These are phyloP conservation scores for Stephanodiscus triporus DNA, from an alignment of 108 stramenopile species.

Conservation along the genomic window DNA sequence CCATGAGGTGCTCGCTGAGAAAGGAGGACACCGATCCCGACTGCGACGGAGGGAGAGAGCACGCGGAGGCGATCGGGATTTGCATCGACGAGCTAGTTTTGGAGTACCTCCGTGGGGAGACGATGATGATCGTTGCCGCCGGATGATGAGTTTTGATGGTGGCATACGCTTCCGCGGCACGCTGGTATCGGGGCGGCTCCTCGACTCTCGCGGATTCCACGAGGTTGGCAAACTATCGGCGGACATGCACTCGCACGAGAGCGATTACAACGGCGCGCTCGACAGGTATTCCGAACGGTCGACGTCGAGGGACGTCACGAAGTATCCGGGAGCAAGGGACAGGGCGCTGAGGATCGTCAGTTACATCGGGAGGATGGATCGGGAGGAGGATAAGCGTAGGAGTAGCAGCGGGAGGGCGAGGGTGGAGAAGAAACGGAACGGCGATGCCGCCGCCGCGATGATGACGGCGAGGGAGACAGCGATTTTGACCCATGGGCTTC, in stretches of 20 bases:
- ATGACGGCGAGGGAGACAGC: slow-evolving; percentile 26
- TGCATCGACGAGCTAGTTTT: slow-evolving; percentile 76
- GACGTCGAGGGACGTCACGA: slow-evolving; percentile 38
- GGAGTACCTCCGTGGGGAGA: slow-evolving; percentile 25
- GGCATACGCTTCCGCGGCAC: slow-evolving; percentile 84
- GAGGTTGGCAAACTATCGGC: slow-evolving; percentile 56
- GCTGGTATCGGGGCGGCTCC: slow-evolving; percentile 58
- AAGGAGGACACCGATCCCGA: slow-evolving; percentile 73
- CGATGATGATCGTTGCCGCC: not conserved
- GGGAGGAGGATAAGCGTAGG: slow-evolving; percentile 42
- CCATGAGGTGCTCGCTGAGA: slow-evolving; percentile 72
- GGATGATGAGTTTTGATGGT: slow-evolving; percentile 59
- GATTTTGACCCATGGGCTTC: slow-evolving; percentile 82
- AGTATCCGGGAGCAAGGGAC: slow-evolving; percentile 65
- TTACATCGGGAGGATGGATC: slow-evolving; percentile 64
- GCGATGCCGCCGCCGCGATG: slow-evolving; percentile 1
- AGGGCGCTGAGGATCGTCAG: slow-evolving; percentile 76
- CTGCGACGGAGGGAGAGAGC: slow-evolving; percentile 86
- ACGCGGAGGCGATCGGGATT: slow-evolving; percentile 73
- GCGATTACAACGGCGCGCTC: slow-evolving; percentile 60
- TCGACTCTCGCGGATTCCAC: slow-evolving; percentile 76
- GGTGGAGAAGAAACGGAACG: slow-evolving; percentile 12
- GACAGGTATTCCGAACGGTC: slow-evolving; percentile 65
- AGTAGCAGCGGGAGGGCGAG: slow-evolving; percentile 3
- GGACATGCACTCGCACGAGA: slow-evolving; percentile 87